Evolutionary conservation across 2,329 filamentous ascomycete genomes (phyloP).

Genomic region (Clarireedia sp.): DNA sequence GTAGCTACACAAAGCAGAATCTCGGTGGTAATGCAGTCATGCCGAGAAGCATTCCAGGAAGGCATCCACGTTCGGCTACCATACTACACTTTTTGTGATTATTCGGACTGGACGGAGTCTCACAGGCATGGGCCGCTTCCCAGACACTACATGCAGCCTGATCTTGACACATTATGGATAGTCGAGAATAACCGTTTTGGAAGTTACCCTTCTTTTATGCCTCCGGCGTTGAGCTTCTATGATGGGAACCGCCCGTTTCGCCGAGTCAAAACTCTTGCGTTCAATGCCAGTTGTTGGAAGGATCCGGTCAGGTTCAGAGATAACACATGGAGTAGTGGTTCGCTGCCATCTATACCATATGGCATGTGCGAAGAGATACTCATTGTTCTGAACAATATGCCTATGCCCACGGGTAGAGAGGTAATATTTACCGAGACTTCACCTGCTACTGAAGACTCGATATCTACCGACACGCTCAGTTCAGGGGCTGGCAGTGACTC

Average conservation of each 20-base stretch:
- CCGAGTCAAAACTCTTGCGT: not conserved
- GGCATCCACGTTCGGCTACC: not conserved
- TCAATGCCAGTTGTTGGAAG: not conserved
- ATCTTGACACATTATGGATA: not conserved
- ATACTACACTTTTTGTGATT: not conserved
- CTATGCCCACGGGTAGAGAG: not conserved
- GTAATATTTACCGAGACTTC: not conserved
- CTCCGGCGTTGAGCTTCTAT: not conserved
- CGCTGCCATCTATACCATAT: not conserved
- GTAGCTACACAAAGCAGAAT: not conserved
- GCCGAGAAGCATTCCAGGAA: not conserved
- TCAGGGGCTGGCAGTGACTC: not conserved
- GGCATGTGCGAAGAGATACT: constrained; percentile 1
- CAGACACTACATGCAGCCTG: constrained; percentile 1
- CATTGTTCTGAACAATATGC: not conserved
- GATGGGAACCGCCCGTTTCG: not conserved
- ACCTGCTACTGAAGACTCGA: not conserved
- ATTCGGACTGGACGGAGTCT: not conserved
- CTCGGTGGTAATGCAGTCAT: not conserved
- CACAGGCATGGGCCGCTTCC: not conserved
- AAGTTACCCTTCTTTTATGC: not conserved
- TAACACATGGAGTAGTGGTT: not conserved
- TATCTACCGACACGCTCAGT: not conserved
- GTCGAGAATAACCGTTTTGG: too few species aligned
- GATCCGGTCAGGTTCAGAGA: not conserved